phyloP scores from a whole-genome alignment of 176 grass and related monocot species.

The Tillandsia fasciculata region DNA sequence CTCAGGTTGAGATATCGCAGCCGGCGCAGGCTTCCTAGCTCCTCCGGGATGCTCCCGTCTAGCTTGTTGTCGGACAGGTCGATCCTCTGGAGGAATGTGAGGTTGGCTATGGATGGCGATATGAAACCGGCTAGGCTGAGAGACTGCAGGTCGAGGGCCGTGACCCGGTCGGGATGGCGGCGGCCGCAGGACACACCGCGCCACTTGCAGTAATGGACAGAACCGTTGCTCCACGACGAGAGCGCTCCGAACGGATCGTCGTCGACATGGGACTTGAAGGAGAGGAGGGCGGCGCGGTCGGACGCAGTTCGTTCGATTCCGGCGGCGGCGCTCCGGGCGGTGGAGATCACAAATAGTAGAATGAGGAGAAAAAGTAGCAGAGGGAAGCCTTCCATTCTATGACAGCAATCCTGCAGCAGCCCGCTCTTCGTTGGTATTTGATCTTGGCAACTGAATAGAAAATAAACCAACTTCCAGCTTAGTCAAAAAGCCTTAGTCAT shows the following conservation, averaged over 20 bases:
- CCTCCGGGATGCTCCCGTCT: slow-evolving; percentile 11
- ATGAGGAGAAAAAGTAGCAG: no score
- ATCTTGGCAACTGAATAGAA: no score
- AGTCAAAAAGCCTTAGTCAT: no score
- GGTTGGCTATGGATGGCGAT: neutral
- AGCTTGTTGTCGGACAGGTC: slow-evolving; percentile 18
- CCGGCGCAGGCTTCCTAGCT: slow-evolving; percentile 4
- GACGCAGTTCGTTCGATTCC: no score
- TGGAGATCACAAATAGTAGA: no score
- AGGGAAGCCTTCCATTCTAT: no score
- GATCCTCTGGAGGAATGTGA: slow-evolving; percentile 14
- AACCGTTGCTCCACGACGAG: slow-evolving; percentile 6
- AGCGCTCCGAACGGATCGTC: neutral
- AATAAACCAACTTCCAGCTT: no score
- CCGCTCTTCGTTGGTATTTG: no score
- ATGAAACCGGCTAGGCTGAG: slow-evolving; percentile 10
- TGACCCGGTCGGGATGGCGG: neutral
- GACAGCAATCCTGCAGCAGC: no score
- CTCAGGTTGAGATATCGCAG: slow-evolving; percentile 16
- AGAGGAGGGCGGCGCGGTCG: slow-evolving; percentile 12
- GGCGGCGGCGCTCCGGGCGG: no score
- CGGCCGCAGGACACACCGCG: slow-evolving; percentile 13
- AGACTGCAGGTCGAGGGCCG: slow-evolving; percentile 5
- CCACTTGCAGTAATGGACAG: slow-evolving; percentile 4
- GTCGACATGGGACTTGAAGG: slow-evolving; percentile 19